phyloP scores from a whole-genome alignment of 805 yeast genomes.

The Debaryomyces tyrocola region DNA sequence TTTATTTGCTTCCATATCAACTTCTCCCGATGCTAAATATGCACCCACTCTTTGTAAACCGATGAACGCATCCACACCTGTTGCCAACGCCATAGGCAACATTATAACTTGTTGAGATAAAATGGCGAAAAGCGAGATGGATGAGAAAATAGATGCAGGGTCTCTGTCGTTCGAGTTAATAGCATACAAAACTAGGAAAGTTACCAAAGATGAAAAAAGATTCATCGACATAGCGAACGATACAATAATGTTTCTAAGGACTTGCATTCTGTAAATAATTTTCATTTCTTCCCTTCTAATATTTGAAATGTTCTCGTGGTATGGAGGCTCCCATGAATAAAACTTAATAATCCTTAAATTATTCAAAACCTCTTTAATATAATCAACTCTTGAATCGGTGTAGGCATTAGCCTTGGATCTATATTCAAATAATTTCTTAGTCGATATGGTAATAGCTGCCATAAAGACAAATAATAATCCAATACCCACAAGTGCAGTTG shows the following conservation, averaged over 20 bases:
- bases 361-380: slow-evolving; percentile 75
- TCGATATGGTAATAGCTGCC: slow-evolving; percentile 41
- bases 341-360: slow-evolving; percentile 81
- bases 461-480: slow-evolving; percentile 56
- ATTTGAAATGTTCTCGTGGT: slow-evolving; percentile 52
- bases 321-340: slow-evolving; percentile 91
- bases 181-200: slow-evolving; percentile 40
- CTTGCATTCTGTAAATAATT: slow-evolving; percentile 61
- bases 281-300: slow-evolving; percentile 63
- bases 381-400: slow-evolving; percentile 76
- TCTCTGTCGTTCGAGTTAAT: slow-evolving; percentile 30
- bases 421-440: slow-evolving; percentile 52
- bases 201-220: slow-evolving; percentile 65
- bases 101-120: slow-evolving; percentile 63
- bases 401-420: slow-evolving; percentile 58
- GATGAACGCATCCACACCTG: slow-evolving; percentile 66
- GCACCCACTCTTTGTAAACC: slow-evolving; percentile 60
- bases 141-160: slow-evolving; percentile 69
- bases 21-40: slow-evolving; percentile 47
- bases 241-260: slow-evolving; percentile 58
- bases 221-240: slow-evolving; percentile 71
- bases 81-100: slow-evolving; percentile 68
- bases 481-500: slow-evolving; percentile 69
- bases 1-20: slow-evolving; percentile 31
- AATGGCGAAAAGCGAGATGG: slow-evolving; percentile 65